A percentile compares a stretch with the other conserved stretches of the same genome.
Conservation (phyloP, 2,329 filamentous ascomycete genomes). For the Trichoderma atrobrunneum region DNA sequence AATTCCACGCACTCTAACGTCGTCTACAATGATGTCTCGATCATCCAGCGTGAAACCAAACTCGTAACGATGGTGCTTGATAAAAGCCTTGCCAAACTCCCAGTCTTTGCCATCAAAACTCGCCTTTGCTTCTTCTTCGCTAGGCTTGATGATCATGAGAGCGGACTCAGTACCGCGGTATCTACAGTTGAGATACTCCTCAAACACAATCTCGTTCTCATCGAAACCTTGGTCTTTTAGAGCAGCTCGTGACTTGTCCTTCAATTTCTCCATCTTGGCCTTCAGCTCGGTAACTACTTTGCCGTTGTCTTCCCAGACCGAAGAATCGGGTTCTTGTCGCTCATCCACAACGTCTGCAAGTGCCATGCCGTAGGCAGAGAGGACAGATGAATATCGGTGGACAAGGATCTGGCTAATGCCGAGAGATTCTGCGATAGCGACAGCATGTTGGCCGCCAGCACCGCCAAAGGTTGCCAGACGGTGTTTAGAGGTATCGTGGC, state of each 20-base stretch:
- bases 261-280: constrained; percentile 74
- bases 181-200: constrained; percentile 92
- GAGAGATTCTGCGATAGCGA: constrained; percentile 82
- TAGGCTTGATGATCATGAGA: constrained; percentile 81
- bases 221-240: constrained; percentile 77
- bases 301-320: constrained; percentile 58
- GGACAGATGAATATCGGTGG: constrained; percentile 81
- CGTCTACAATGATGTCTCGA: constrained; percentile 84
- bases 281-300: constrained; percentile 62
- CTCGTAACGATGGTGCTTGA: constrained; percentile 85
- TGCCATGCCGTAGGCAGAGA: constrained; percentile 91
- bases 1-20: constrained; percentile 83
- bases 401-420: constrained; percentile 83
- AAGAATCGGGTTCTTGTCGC: constrained; percentile 72
- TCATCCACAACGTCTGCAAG: constrained; percentile 92
- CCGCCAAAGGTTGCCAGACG: constrained; percentile 90
- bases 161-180: constrained; percentile 89
- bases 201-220: constrained; percentile 72
- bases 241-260: constrained; percentile 66
- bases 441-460: constrained; percentile 86
- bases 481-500: constrained; percentile 86
- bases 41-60: constrained; percentile 87
- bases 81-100: constrained; percentile 81
- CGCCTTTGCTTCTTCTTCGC: constrained; percentile 56
- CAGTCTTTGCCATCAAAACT: constrained; percentile 65